A percentile compares a stretch with the other conserved stretches of the same genome.
Conservation (phyloP, 352 stramenopile species). For the Pythium myriotylum region DNA sequence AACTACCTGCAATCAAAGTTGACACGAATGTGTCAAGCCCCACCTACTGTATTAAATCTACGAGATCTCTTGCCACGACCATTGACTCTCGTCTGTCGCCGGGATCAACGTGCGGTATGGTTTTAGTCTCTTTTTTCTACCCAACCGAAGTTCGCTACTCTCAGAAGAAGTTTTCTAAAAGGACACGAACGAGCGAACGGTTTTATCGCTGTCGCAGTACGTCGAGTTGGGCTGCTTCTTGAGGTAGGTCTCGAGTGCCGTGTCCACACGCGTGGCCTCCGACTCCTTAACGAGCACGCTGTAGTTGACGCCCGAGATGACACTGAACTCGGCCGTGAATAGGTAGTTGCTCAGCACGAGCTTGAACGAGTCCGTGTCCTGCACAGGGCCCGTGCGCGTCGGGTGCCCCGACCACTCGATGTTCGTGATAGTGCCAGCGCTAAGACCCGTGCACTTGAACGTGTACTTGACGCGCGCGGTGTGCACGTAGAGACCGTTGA, state of each 20-base stretch:
- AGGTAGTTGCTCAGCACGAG: slow-evolving; percentile 60
- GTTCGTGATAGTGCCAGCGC: slow-evolving; percentile 37
- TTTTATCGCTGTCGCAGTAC: slow-evolving; percentile 16
- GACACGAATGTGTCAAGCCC: no score
- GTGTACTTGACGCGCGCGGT: slow-evolving; percentile 60
- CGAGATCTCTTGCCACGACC: no score
- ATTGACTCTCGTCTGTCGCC: no score
- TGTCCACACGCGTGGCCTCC: slow-evolving; percentile 49
- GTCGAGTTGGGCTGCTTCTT: slow-evolving; percentile 8
- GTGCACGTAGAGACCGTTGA: slow-evolving; percentile 70
- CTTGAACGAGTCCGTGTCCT: no score
- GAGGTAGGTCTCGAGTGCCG: slow-evolving; percentile 44
- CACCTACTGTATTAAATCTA: no score
- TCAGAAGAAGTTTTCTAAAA: no score
- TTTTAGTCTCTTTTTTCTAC: no score
- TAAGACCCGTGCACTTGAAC: slow-evolving; percentile 47
- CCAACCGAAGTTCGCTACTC: no score
- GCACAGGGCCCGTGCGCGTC: no score
- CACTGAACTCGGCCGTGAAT: slow-evolving; percentile 46
- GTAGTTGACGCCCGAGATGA: slow-evolving; percentile 32
- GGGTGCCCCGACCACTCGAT: slow-evolving; percentile 59
- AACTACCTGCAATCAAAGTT: no score
- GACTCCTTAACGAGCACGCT: slow-evolving; percentile 41
- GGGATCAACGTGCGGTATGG: no score
- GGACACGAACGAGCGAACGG: slow-evolving; percentile 21